These are phyloP conservation scores for Phytophthora europaea DNA, from an alignment of 352 stramenopile species.

Conservation along the genomic window DNA sequence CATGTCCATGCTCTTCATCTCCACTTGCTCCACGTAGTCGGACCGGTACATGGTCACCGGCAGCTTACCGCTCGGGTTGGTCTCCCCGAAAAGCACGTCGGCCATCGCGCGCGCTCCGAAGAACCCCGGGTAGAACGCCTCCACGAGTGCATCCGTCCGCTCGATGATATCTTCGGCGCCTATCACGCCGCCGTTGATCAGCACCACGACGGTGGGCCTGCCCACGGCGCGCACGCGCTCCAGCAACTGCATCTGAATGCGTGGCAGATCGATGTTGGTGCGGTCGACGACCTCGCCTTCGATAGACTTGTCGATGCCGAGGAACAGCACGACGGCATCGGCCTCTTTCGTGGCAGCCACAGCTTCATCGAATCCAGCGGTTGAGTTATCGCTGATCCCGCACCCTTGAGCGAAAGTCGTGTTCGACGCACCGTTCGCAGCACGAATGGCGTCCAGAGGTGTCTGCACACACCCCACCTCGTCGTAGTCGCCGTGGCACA, in stretches of 20 bases:
- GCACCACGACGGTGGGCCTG: slow-evolving; percentile 82
- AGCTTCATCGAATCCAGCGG: slow-evolving; percentile 58
- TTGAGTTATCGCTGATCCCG: slow-evolving; percentile 76
- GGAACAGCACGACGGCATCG: slow-evolving; percentile 77
- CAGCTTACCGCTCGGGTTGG: slow-evolving; percentile 85
- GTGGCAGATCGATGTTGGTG: slow-evolving; percentile 75
- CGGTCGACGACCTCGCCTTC: slow-evolving; percentile 83
- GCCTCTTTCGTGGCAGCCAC: slow-evolving; percentile 47
- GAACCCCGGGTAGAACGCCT: slow-evolving; percentile 89
- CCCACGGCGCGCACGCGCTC: slow-evolving; percentile 64
- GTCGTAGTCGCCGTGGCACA: slow-evolving; percentile 81
- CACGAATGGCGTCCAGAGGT: slow-evolving; percentile 71
- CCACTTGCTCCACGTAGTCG: slow-evolving; percentile 74
- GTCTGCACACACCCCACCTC: slow-evolving; percentile 77
- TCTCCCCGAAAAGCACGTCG: slow-evolving; percentile 86
- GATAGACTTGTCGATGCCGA: slow-evolving; percentile 87
- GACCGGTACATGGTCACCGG: slow-evolving; percentile 91
- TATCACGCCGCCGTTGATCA: slow-evolving; percentile 91
- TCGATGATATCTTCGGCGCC: slow-evolving; percentile 78
- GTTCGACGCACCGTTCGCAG: slow-evolving; percentile 55
- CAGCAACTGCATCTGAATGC: slow-evolving; percentile 82
- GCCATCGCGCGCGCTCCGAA: slow-evolving; percentile 83
- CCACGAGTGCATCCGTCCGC: slow-evolving; percentile 71
- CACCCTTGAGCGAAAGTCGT: slow-evolving; percentile 51
- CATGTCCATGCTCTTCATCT: slow-evolving; percentile 94